These are phyloP conservation scores for Rhizopus arrhizus DNA, from an alignment of 371 early-diverging fungal species.

Conservation along the genomic window DNA sequence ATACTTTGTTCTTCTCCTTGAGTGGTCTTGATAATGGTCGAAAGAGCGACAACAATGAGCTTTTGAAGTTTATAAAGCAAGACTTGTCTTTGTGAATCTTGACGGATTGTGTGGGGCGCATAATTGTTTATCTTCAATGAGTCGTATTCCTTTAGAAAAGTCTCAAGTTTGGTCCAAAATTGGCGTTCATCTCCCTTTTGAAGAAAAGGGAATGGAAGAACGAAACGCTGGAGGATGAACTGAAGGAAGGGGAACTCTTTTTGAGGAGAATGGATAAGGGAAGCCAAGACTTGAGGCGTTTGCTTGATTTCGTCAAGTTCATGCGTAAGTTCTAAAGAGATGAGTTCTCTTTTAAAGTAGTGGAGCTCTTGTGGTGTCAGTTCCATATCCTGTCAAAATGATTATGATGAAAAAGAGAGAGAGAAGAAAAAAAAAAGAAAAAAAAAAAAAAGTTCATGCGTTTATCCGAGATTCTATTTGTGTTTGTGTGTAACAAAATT, in stretches of 20 bases:
- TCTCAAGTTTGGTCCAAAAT: constrained; percentile 41
- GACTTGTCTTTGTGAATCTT: constrained; percentile 38
- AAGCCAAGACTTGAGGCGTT: background rate
- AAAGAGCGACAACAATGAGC: constrained; percentile 35
- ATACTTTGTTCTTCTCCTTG: constrained; percentile 43
- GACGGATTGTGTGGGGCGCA: constrained; percentile 26
- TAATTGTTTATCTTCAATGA: constrained; percentile 36
- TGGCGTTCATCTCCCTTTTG: constrained; percentile 31
- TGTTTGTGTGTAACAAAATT: no score
- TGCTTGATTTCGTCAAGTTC: constrained; percentile 17
- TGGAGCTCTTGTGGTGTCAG: constrained; percentile 26
- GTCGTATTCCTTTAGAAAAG: constrained; percentile 40
- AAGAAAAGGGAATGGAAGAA: constrained; percentile 45
- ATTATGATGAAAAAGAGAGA: no score
- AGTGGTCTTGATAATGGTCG: constrained; percentile 43
- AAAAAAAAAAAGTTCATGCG: no score
- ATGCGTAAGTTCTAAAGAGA: constrained; percentile 16
- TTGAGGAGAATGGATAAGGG: constrained; percentile 1
- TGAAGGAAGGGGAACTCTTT: constrained; percentile 38
- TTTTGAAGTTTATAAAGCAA: constrained; percentile 44
- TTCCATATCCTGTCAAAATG: constrained; percentile 9
- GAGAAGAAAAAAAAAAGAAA: no score
- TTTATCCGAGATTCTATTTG: no score
- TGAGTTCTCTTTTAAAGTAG: constrained; percentile 34
- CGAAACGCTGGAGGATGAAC: constrained; percentile 34